phyloP scores from a whole-genome alignment of 345 rosid species.

The Cardiospermum halicacabum region DNA sequence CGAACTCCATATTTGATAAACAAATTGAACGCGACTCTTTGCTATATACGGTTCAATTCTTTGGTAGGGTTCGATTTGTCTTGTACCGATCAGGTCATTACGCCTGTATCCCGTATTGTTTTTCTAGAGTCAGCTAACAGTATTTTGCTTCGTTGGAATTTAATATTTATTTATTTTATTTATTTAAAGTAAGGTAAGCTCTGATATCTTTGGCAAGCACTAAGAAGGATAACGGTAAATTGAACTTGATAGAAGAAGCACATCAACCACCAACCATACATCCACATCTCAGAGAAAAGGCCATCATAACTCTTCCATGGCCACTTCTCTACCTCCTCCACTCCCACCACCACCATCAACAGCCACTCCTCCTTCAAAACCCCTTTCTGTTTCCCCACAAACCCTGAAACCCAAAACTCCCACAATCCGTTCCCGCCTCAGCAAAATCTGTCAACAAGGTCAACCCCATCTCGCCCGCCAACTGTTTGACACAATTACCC shows the following conservation, averaged over 20 bases:
- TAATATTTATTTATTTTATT: no score
- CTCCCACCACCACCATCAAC: conserved; percentile 23
- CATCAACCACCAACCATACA: conserved; percentile 8
- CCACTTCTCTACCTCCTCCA: conserved; percentile 41
- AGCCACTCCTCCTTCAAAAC: conserved; percentile 7
- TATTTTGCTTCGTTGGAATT: no score
- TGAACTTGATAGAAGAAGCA: no score
- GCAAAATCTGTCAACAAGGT: conserved; percentile 70
- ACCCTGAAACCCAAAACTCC: conserved; percentile 46
- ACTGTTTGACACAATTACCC: conserved; percentile 75
- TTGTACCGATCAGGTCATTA: no score
- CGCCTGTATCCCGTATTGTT: no score
- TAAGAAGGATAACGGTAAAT: background rate
- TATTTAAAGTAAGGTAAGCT: no score
- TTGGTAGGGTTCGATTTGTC: no score
- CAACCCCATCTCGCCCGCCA: conserved; percentile 77
- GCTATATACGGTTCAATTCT: no score
- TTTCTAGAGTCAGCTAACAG: no score
- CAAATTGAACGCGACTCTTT: no score
- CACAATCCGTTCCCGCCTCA: conserved; percentile 75
- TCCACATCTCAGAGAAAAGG: background rate
- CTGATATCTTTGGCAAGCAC: no score
- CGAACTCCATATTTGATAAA: no score
- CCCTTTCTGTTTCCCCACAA: conserved; percentile 31
- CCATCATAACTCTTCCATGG: conserved; percentile 22